Evolutionary conservation across 768 basidiomycete species (phyloP).

Genomic region (Asterophora lycoperdoides): DNA sequence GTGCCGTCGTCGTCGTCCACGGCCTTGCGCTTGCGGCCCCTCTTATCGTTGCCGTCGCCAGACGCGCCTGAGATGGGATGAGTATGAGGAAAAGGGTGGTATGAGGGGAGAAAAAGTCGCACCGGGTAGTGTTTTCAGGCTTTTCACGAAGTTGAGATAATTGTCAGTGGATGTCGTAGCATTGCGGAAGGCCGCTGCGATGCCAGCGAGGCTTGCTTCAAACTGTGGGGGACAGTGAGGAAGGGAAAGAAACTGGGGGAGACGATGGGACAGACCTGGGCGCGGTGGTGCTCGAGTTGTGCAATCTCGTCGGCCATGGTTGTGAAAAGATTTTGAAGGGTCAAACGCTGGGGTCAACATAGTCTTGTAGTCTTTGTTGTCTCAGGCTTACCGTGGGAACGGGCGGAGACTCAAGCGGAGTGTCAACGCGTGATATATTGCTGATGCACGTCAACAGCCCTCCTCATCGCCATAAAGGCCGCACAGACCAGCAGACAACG

Average conservation of each 20-base stretch:
- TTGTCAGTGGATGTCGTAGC: conserved; percentile 58
- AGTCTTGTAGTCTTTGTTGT: conserved; percentile 14
- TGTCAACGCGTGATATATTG: conserved; percentile 27
- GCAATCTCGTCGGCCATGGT: conserved; percentile 25
- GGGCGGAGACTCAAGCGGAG: conserved; percentile 21
- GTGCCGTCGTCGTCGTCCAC: conserved; percentile 34
- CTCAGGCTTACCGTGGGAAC: conserved; percentile 34
- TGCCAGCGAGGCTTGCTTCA: conserved; percentile 45
- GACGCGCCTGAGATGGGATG: conserved; percentile 13
- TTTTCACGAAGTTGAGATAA: conserved; percentile 48
- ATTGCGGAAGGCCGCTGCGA: conserved; percentile 62
- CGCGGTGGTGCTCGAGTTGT: conserved; percentile 28
- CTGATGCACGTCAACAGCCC: conserved; percentile 1
- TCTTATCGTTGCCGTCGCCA: conserved; percentile 15
- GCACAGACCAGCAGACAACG: conserved; percentile 24
- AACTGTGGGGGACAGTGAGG: conserved; percentile 39
- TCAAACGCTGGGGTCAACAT: conserved; percentile 11
- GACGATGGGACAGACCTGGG: conserved; percentile 27
- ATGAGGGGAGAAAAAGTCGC: conserved; percentile 10
- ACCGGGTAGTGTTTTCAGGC: conserved; percentile 15
- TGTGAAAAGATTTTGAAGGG: conserved; percentile 7
- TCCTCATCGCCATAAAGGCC: conserved; percentile 22
- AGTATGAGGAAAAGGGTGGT: conserved; percentile 14
- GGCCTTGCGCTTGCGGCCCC: conserved; percentile 53
- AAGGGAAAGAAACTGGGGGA: conserved; percentile 1